These are phyloP conservation scores for Fusarium xylarioides DNA, from an alignment of 2,329 filamentous ascomycete species.

Conservation along the genomic window DNA sequence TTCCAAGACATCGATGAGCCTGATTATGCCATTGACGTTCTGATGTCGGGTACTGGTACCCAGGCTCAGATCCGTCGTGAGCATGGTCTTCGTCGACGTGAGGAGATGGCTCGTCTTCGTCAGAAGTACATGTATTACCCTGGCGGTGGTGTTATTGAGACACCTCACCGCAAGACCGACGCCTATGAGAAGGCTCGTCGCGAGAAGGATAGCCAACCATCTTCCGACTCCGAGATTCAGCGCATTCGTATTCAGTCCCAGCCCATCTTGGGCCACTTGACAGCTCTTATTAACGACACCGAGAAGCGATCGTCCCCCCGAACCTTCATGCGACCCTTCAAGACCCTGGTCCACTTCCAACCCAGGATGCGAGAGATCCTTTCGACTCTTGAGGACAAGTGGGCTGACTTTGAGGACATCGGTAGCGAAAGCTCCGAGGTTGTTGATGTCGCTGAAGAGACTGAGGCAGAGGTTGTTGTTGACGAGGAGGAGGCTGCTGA, in stretches of 20 bases:
- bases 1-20: conserved; percentile 48
- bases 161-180: conserved; percentile 11
- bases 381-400: conserved; percentile 52
- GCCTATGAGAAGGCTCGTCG: conserved; percentile 32
- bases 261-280: conserved; percentile 51
- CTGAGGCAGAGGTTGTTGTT: conserved; percentile 43
- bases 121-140: conserved; percentile 42
- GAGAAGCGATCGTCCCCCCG: conserved; percentile 49
- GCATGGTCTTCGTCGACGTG: conserved; percentile 47
- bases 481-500: conserved; percentile 23
- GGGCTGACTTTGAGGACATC: conserved; percentile 50
- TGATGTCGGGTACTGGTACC: conserved; percentile 47
- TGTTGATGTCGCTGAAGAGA: conserved; percentile 38
- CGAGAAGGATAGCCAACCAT: conserved; percentile 37
- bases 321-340: conserved; percentile 54
- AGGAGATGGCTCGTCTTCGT: conserved; percentile 48
- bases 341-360: conserved; percentile 52
- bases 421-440: conserved; percentile 35
- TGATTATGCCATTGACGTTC: conserved; percentile 53
- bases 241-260: conserved; percentile 54
- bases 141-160: not conserved
- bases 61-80: conserved; percentile 53
- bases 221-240: conserved; percentile 44
- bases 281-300: conserved; percentile 48
- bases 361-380: conserved; percentile 53